A percentile compares a stretch with the other conserved stretches of the same genome.
Evolutionary conservation across 306 rosid species (phyloP).

Genomic region (Castanea mollissima): DNA sequence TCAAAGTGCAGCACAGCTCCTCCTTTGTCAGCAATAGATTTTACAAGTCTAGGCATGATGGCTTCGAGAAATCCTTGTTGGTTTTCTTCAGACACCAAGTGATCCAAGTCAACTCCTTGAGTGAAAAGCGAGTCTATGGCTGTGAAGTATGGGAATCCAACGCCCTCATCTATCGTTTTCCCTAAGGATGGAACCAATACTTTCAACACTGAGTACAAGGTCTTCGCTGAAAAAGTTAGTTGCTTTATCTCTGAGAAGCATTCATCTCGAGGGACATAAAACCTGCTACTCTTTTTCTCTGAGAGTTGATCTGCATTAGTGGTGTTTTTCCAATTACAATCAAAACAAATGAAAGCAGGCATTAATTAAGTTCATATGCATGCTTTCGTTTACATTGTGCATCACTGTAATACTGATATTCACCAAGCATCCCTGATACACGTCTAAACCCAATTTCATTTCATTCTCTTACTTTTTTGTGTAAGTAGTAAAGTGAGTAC

Average conservation of each 20-base stretch:
- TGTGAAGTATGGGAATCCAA: slow-evolving; percentile 39
- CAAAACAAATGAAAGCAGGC: too few species aligned
- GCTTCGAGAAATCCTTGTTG: slow-evolving; percentile 5
- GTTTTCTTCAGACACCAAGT: slow-evolving; percentile 14
- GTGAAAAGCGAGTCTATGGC: slow-evolving; percentile 49
- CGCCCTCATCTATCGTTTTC: slow-evolving; percentile 19
- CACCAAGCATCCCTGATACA: too few species aligned
- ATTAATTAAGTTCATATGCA: too few species aligned
- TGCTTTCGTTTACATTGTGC: too few species aligned
- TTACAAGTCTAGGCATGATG: slow-evolving; percentile 33
- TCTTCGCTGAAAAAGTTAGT: slow-evolving; percentile 31
- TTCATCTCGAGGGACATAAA: slow-evolving; percentile 64
- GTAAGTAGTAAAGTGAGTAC: too few species aligned
- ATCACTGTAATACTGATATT: too few species aligned
- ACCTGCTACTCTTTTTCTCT: slow-evolving; percentile 20
- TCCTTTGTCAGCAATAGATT: slow-evolving; percentile 17
- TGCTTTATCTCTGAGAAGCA: slow-evolving; percentile 41
- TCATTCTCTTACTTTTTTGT: too few species aligned
- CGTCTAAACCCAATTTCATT: too few species aligned
- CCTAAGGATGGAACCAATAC: slow-evolving; percentile 34
- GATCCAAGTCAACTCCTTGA: slow-evolving; percentile 27
- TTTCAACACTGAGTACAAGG: slow-evolving; percentile 30
- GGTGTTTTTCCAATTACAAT: too few species aligned
- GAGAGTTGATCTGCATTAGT: slow-evolving; percentile 37
- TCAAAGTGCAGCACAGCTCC: slow-evolving; percentile 41